Conservation (phyloP, 306 rosid genomes). For the Cucumis cinereus region DNA sequence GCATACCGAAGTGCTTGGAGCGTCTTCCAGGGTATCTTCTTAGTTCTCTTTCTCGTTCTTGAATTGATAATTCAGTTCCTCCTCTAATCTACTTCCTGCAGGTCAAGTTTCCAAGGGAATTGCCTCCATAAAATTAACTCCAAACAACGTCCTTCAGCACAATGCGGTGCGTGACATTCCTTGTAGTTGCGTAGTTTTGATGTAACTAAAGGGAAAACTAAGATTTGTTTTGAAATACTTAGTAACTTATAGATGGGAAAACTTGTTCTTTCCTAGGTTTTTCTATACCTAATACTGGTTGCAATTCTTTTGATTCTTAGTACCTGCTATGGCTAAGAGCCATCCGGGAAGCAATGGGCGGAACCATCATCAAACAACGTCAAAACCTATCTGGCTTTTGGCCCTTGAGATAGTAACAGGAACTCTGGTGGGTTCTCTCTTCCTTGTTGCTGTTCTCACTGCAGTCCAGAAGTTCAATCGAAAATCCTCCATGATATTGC, state of each 20-base stretch:
- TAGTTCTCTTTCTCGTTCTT: background rate
- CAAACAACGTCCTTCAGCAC: slow-evolving; percentile 52
- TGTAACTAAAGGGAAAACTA: background rate
- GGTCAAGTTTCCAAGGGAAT: slow-evolving; percentile 82
- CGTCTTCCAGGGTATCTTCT: slow-evolving; percentile 63
- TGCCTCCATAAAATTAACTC: slow-evolving; percentile 48
- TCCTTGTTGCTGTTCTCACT: slow-evolving; percentile 56
- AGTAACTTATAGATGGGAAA: background rate
- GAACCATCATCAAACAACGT: slow-evolving; percentile 35
- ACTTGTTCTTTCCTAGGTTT: background rate
- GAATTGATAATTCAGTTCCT: background rate
- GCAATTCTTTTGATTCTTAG: slow-evolving; percentile 1
- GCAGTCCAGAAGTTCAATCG: slow-evolving; percentile 55
- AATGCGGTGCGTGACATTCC: slow-evolving; percentile 43
- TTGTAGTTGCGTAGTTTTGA: background rate
- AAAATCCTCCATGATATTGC: slow-evolving; percentile 70
- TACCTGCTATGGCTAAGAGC: slow-evolving; percentile 47
- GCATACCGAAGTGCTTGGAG: slow-evolving; percentile 72
- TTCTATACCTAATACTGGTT: background rate
- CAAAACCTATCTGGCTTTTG: slow-evolving; percentile 88
- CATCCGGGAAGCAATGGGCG: slow-evolving; percentile 26
- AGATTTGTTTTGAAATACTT: background rate
- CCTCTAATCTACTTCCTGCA: slow-evolving; percentile 23
- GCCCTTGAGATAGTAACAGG: slow-evolving; percentile 83
- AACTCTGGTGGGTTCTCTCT: slow-evolving; percentile 68